Percentiles rank a stretch among this genome's conserved stretches.
Conservation (phyloP, 192 early-diverging fungal species). For the Coemansia sp. region DNA sequence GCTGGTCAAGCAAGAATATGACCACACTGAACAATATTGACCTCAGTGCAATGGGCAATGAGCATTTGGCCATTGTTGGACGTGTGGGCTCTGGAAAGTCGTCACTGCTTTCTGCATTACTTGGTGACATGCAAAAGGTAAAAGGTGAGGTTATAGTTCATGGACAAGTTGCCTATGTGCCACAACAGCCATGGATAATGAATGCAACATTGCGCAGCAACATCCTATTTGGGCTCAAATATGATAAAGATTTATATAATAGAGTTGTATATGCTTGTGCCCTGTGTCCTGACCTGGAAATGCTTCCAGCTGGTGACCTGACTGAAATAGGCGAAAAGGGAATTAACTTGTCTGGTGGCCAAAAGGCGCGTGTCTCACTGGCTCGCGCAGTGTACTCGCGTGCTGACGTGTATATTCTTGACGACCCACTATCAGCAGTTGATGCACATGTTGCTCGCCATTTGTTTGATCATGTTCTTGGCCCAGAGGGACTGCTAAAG, state of each 20-base stretch:
- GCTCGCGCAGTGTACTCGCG: conserved; percentile 74
- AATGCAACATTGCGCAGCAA: conserved; percentile 85
- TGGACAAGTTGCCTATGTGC: conserved; percentile 55
- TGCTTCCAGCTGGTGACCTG: conserved; percentile 74
- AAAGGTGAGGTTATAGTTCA: conserved; percentile 60
- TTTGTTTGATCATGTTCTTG: conserved; percentile 78
- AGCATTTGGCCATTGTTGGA: conserved; percentile 60
- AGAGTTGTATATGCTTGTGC: conserved; percentile 70
- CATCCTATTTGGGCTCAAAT: conserved; percentile 76
- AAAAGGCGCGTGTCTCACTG: conserved; percentile 61
- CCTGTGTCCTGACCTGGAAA: conserved; percentile 71
- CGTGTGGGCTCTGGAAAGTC: conserved; percentile 74
- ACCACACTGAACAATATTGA: conserved; percentile 35
- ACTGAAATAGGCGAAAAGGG: conserved; percentile 89
- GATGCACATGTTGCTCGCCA: conserved; percentile 67
- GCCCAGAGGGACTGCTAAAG: background rate
- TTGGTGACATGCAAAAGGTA: conserved; percentile 79
- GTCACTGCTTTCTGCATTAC: conserved; percentile 64
- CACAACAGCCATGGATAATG: conserved; percentile 78
- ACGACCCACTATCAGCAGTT: conserved; percentile 49
- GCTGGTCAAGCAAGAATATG: conserved; percentile 47
- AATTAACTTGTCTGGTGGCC: conserved; percentile 82
- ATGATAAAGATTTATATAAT: conserved; percentile 67
- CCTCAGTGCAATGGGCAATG: conserved; percentile 20
- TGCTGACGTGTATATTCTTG: conserved; percentile 75